Base-by-base conservation (phyloP, 139 green algal species). In the Coelastrella sp. region DNA sequence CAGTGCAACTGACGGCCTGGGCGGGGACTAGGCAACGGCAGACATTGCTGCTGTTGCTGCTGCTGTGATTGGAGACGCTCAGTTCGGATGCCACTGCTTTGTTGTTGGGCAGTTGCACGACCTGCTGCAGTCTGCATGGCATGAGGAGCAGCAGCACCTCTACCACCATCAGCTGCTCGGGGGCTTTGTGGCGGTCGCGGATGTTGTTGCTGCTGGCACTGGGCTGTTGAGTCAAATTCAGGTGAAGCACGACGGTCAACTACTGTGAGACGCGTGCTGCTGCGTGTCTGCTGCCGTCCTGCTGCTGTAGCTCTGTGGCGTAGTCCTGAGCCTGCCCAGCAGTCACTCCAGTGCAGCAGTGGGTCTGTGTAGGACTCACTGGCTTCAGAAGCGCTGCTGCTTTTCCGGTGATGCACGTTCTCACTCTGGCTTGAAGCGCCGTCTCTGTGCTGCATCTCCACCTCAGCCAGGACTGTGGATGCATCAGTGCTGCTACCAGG, bases 281-380 rank as follows among this genome's bases (percentile, higher is more conserved):
- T 25, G 27, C 35, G 27, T 19, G 51, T 32, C 51, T 69, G 34
- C 73, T 81, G 51, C 51, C 57, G 53, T 32, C 53, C 25, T 34
- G 40, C 75, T 82, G 75, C 53, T 64, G 23, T n/a, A 19, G 4
- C 21, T 25, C 41, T 2, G 0, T 30, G 27, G 17, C n/a, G 75
- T 3, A 82, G 23, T 34, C 75, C 75, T 40, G 75, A 53, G 7
- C 75, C 75, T 59, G 51, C 45, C 75, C 75, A 82, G 2, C 38
- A 30, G 4, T 81, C 73, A 32, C 27, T 25, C 73, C 73, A 81
- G 32, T 81, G 73, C 34, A 67, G 32, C 32, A 81, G 32, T 7
- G 73, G 73, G 34, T 81, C 73, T 37, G 4, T 23, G 32, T 50
- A 67, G 32, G 50, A 19, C 11, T 64, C n/a, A n/a, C n/a, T n/a